Evolutionary conservation across 306 rosid species (phyloP).

Genomic region (Boehmeria nivea): DNA sequence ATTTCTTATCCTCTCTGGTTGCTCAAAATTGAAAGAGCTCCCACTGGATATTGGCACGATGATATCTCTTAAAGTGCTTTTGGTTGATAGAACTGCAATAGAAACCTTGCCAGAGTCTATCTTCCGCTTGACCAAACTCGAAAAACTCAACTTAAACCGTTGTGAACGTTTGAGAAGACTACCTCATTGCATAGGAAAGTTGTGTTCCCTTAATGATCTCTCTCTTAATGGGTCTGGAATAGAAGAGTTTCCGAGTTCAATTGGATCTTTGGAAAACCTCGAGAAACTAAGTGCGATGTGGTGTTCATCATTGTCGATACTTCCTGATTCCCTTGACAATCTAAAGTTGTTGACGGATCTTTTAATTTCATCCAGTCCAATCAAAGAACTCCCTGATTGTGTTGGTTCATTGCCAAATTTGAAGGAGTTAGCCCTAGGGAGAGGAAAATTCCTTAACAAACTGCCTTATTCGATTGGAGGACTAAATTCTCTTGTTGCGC

Average conservation of each 20-base stretch:
- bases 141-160: constrained; percentile 29
- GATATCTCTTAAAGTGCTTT: constrained; percentile 40
- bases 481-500: constrained; percentile 35
- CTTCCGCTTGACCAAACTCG: constrained; percentile 39
- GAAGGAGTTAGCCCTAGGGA: constrained; percentile 30
- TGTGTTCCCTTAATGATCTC: constrained; percentile 41
- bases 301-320: constrained; percentile 39
- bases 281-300: constrained; percentile 39
- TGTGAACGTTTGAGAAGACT: constrained; percentile 36
- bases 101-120: constrained; percentile 43
- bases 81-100: constrained; percentile 35
- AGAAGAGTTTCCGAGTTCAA: constrained; percentile 42
- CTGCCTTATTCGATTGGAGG: constrained; percentile 40
- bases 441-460: constrained; percentile 17
- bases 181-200: constrained; percentile 40
- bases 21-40: constrained; percentile 36
- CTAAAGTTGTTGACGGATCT: constrained; percentile 33
- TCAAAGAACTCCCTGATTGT: constrained; percentile 45
- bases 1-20: constrained; percentile 35
- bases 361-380: constrained; percentile 10
- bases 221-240: constrained; percentile 37
- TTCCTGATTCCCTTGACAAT: constrained; percentile 43
- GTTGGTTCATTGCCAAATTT: constrained; percentile 45
- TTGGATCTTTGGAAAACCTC: constrained; percentile 48
- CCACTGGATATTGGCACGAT: constrained; percentile 41